Evolutionary conservation across 1,139 yeast genomes (phyloP).

Genomic region (Saccharomycopsis hybrid): DNA sequence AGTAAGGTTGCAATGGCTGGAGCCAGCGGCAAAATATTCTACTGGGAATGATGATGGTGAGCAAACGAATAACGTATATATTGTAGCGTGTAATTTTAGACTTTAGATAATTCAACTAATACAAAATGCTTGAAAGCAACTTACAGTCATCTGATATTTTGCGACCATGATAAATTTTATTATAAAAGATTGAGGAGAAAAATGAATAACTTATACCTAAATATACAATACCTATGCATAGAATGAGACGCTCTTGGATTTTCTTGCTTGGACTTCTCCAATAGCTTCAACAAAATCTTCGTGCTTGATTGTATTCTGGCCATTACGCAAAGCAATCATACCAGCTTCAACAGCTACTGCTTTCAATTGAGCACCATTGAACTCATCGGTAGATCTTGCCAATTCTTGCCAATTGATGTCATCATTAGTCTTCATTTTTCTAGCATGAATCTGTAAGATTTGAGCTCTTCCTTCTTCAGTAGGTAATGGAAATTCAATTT

Average conservation of each 20-base stretch:
- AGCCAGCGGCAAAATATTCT: constrained; percentile 53
- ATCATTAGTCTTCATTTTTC: constrained; percentile 92
- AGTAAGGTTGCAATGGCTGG: constrained; percentile 69
- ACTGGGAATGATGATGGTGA: constrained; percentile 62
- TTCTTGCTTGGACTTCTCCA: constrained; percentile 97
- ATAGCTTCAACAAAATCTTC: constrained; percentile 98
- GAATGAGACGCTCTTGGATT: constrained; percentile 89
- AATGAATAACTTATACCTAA: too few species aligned
- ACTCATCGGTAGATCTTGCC: constrained; percentile 96
- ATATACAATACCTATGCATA: constrained; percentile 53
- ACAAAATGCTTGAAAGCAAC: too few species aligned
- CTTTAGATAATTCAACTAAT: too few species aligned
- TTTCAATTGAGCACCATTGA: constrained; percentile 96
- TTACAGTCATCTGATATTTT: too few species aligned
- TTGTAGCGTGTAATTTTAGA: too few species aligned
- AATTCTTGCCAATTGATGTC: constrained; percentile 96
- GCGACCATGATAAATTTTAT: too few species aligned
- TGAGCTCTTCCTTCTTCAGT: constrained; percentile 96
- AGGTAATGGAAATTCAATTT: constrained; percentile 96
- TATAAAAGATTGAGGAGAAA: too few species aligned
- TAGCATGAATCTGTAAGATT: constrained; percentile 91
- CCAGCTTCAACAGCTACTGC: constrained; percentile 99
- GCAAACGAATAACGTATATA: too few species aligned
- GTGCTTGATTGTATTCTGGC: constrained; percentile 85
- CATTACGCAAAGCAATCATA: constrained; percentile 96